Conservation (phyloP, 2,329 filamentous ascomycete genomes). For the Catunica adiposa region DNA sequence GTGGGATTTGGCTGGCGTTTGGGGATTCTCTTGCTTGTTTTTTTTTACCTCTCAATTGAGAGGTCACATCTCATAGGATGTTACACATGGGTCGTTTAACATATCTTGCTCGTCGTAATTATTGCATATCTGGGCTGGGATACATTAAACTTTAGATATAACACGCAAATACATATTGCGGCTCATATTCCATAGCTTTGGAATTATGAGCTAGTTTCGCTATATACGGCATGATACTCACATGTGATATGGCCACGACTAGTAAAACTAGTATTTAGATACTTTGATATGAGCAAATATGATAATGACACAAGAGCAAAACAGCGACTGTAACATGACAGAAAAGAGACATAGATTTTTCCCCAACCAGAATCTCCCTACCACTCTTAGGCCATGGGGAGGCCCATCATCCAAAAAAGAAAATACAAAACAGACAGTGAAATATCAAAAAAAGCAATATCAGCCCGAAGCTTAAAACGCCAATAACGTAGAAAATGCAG, state of each 20-base stretch:
- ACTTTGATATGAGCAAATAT: not conserved
- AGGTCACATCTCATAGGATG: not conserved
- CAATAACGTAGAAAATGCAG: conserved; percentile 5
- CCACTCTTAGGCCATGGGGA: not conserved
- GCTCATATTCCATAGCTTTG: not conserved
- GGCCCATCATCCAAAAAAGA: conserved; percentile 1
- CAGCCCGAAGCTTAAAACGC: conserved; percentile 6
- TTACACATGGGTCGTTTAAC: not conserved
- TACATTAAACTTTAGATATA: not conserved
- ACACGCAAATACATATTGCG: not conserved
- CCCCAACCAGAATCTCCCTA: not conserved
- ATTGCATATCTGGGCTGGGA: not conserved
- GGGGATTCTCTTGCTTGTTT: not conserved
- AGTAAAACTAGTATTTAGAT: too few relatives aligned
- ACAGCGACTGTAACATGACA: not conserved
- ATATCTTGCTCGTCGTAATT: not conserved
- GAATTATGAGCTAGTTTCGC: not conserved
- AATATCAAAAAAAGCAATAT: conserved; percentile 1
- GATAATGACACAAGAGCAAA: not conserved
- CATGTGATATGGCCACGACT: too few relatives aligned
- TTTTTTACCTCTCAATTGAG: not conserved
- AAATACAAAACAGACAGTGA: conserved; percentile 1
- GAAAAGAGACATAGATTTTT: not conserved
- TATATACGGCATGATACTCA: not conserved
- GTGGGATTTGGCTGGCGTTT: conserved; percentile 4